A percentile compares a stretch with the other conserved stretches of the same genome.
phyloP scores from a whole-genome alignment of 768 basidiomycete species.

The Russula dissimulans region DNA sequence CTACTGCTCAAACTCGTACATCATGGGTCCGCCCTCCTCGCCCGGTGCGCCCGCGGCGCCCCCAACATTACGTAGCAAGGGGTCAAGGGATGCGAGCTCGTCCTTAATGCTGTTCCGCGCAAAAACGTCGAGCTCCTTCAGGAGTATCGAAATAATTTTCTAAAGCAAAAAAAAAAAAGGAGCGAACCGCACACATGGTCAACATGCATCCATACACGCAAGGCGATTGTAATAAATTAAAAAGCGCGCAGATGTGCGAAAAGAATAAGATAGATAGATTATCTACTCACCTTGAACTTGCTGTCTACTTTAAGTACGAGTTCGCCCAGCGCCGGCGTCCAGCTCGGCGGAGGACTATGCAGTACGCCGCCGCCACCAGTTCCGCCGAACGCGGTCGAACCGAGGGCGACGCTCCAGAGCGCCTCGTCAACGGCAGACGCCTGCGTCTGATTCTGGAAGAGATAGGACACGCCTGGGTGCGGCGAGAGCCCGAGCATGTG shows the following conservation, averaged over 20 bases:
- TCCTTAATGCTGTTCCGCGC: constrained; percentile 76
- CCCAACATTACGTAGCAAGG: constrained; percentile 54
- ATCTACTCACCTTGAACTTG: constrained; percentile 60
- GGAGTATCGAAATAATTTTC: constrained; percentile 74
- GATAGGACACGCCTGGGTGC: constrained; percentile 75
- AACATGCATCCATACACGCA: no score
- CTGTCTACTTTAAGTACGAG: constrained; percentile 72
- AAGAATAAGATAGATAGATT: no score
- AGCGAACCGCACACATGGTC: background rate
- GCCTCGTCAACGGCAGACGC: constrained; percentile 38
- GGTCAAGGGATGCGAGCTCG: constrained; percentile 75
- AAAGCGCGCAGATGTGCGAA: no score
- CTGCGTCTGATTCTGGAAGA: constrained; percentile 44
- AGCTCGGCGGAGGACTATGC: constrained; percentile 47
- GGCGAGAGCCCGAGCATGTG: constrained; percentile 73
- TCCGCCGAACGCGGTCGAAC: constrained; percentile 21
- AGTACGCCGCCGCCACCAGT: constrained; percentile 27
- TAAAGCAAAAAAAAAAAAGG: constrained; percentile 25
- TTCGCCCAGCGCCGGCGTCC: constrained; percentile 59
- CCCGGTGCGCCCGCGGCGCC: background rate
- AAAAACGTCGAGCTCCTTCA: constrained; percentile 79
- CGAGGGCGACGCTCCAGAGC: constrained; percentile 58
- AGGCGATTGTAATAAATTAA: no score
- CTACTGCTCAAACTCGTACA: no score
- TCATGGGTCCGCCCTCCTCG: background rate